These are phyloP conservation scores for Lactarius hatsudake DNA, from an alignment of 768 basidiomycete species.

Conservation along the genomic window DNA sequence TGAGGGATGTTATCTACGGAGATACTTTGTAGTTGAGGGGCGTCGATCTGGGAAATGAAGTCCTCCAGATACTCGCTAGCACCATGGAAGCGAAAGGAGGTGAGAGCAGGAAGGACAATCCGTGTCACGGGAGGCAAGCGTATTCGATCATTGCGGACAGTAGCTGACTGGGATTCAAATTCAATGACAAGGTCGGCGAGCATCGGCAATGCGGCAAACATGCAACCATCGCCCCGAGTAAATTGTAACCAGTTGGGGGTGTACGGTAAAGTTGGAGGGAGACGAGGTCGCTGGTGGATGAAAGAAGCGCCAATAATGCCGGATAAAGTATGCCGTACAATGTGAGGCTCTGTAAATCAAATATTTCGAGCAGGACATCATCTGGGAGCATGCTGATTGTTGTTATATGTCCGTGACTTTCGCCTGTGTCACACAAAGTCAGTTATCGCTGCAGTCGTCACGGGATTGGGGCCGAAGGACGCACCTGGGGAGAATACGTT, in stretches of 20 bases:
- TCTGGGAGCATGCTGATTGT: no score
- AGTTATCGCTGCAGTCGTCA: no score
- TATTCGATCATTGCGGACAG: neutral
- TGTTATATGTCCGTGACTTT: no score
- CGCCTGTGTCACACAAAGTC: no score
- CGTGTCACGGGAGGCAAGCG: neutral
- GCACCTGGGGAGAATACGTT: no score
- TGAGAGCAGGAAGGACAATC: neutral
- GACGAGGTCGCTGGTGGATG: neutral
- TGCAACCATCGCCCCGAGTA: neutral
- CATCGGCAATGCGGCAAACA: neutral
- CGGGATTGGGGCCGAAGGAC: no score
- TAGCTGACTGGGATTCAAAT: neutral
- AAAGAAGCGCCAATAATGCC: neutral
- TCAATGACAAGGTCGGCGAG: neutral
- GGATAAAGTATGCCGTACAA: slow-evolving; percentile 56
- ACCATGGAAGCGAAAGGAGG: neutral
- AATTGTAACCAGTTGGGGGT: neutral
- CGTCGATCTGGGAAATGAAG: neutral
- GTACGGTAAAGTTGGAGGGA: no score
- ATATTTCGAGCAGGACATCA: no score
- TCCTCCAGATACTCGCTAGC: neutral
- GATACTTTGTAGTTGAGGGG: neutral
- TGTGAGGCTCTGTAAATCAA: slow-evolving; percentile 47
- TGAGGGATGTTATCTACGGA: neutral